Evolutionary conservation across 2,329 filamentous ascomycete species (phyloP), one percentile per base, ranked within the genome.

Genomic region (Zymoseptoria brevis): DNA sequence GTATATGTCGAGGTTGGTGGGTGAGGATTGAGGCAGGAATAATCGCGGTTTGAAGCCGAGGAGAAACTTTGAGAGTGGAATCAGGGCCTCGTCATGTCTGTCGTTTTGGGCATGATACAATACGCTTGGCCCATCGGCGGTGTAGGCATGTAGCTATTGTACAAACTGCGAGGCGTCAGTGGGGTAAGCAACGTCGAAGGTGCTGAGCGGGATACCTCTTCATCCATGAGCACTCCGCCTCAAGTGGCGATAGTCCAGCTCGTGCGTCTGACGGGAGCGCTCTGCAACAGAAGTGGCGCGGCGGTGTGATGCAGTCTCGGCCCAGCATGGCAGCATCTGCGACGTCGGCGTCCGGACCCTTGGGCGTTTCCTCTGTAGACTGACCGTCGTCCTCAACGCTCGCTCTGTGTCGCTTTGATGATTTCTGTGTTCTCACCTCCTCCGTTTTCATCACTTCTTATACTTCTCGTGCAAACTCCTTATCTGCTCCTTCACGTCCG

Each of bases 401-500:
- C 26, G 26, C 26, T 29, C 26, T 29, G 26, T 8, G 7, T 29
- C 26, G 26, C 26, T 29, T 5, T 5, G 26, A 29, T 29, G 26
- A 29, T 29, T 29, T 29, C 26, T 29, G 26, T 29, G 26, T 60
- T 45, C 56, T 48, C 48, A 8, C 48, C 51, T 60, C 56, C 52
- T 58, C 57, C 54, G 29, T 11, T n/a, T n/a, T 48, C 49, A 29
- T 61, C 61, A 59, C 55, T 64, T 63, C 50, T 57, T 61, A 52
- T 67, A 66, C 61, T 66, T 68, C 60, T 72, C 65, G 62, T 73
- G 70, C 50, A 73, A 30, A 55, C 65, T 62, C 57, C 69, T 55
- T 50, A 74, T 68, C 65, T 74, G 71, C 64, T 73, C 71, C 56
- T 73, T 66, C 52, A 74, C 68, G 60, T 72, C 83, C 70, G 86